Conservation (phyloP, 1,284 basidiomycete genomes). For the Rhodotorula sp. region DNA sequence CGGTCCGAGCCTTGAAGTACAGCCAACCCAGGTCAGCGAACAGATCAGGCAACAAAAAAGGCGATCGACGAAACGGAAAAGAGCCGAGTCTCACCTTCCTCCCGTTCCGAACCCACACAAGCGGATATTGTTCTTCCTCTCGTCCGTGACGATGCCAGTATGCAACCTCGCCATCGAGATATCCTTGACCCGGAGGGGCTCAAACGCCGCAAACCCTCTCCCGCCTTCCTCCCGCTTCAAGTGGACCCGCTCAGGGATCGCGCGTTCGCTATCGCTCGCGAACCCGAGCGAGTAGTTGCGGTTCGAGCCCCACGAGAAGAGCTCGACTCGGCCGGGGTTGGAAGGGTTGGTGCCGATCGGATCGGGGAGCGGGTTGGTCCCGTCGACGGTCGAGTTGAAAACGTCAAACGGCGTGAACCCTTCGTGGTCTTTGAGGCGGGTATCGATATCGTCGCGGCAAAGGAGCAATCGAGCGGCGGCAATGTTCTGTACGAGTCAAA, state of each 20-base stretch:
- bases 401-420: constrained; percentile 88
- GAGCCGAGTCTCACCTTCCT: constrained; percentile 58
- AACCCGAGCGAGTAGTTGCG: constrained; percentile 65
- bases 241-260: constrained; percentile 73
- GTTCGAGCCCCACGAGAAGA: constrained; percentile 92
- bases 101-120: constrained; percentile 81
- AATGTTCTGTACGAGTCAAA: constrained; percentile 57
- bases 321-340: constrained; percentile 51
- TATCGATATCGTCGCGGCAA: constrained; percentile 71
- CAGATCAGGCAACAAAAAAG: neutral
- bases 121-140: constrained; percentile 68
- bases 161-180: constrained; percentile 80
- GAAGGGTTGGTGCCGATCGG: constrained; percentile 14
- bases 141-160: constrained; percentile 73
- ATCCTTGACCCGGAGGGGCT: constrained; percentile 62
- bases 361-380: constrained; percentile 44
- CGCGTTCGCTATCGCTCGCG: constrained; percentile 74
- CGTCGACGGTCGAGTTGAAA: constrained; percentile 83
- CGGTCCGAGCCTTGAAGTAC: constrained; percentile 64
- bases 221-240: constrained; percentile 53
- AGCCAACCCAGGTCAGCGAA: constrained; percentile 6
- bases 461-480: constrained; percentile 72
- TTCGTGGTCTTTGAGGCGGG: constrained; percentile 75
- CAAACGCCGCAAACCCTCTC: constrained; percentile 54
- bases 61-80: neutral